These are phyloP conservation scores for Arbutus unedo DNA, from an alignment of 148 eudicot genomes.

Conservation along the genomic window DNA sequence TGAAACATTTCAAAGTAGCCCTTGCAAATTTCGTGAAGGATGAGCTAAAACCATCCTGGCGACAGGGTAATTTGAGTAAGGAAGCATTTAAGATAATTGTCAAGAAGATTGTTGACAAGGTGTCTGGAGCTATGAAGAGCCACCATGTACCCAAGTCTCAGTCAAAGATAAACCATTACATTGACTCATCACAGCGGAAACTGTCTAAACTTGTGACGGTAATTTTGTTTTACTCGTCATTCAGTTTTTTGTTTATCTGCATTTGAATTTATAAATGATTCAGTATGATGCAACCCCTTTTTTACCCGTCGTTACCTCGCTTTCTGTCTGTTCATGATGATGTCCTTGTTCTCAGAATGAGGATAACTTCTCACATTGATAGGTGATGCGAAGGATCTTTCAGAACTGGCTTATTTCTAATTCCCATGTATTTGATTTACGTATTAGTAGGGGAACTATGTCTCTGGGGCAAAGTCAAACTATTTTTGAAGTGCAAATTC, in stretches of 20 bases:
- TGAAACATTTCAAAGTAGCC: conserved; percentile 77
- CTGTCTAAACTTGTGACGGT: conserved; percentile 89
- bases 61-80: conserved; percentile 98
- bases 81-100: conserved; percentile 98
- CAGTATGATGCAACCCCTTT: not conserved
- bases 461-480: not conserved
- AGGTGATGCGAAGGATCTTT: not conserved
- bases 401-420: not conserved
- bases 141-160: conserved; percentile 88
- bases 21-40: conserved; percentile 91
- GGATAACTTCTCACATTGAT: not conserved
- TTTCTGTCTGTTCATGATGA: not conserved
- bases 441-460: not conserved
- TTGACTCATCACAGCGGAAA: conserved; percentile 83
- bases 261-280: not conserved
- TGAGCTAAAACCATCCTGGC: conserved; percentile 90
- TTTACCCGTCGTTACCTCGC: not conserved
- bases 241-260: not conserved
- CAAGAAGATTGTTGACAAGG: conserved; percentile 96
- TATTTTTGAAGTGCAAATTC: not conserved
- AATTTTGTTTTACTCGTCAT: conserved; percentile 18
- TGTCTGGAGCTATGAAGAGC: conserved; percentile 86
- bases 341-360: not conserved
- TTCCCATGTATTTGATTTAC: not conserved
- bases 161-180: conserved; percentile 78